These are phyloP conservation scores for Pichia sp. DNA, from an alignment of 1,139 yeast species.

Conservation along the genomic window DNA sequence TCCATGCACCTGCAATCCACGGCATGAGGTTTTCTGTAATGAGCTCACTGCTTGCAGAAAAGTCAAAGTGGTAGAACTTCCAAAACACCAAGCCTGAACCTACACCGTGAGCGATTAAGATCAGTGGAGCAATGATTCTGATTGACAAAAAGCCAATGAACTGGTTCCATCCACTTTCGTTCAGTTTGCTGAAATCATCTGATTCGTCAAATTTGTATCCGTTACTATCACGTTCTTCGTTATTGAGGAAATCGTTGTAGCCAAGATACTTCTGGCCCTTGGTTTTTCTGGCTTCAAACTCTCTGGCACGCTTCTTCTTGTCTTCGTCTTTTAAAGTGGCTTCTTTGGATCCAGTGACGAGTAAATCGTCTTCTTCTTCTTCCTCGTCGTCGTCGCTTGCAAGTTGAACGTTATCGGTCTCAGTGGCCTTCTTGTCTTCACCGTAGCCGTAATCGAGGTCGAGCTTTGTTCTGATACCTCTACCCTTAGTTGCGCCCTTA, in stretches of 20 bases:
- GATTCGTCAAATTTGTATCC: conserved; percentile 5
- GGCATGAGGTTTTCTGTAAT: conserved; percentile 18
- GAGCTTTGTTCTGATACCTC: no score
- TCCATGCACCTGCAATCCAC: conserved; percentile 19
- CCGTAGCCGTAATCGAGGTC: no score
- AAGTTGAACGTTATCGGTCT: no score
- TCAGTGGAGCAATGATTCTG: conserved; percentile 26
- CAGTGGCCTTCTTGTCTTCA: no score
- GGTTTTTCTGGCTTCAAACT: neutral
- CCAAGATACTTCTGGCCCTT: conserved; percentile 14
- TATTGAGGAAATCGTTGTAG: conserved; percentile 12
- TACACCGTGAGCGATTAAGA: conserved; percentile 25
- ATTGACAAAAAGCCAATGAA: conserved; percentile 27
- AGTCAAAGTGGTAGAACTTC: conserved; percentile 22
- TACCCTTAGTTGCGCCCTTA: no score
- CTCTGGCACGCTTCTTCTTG: conserved; percentile 1
- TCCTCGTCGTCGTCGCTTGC: neutral
- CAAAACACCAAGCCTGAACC: conserved; percentile 20
- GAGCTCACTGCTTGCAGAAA: conserved; percentile 17
- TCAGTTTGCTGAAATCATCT: conserved; percentile 8
- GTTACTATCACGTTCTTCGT: conserved; percentile 10
- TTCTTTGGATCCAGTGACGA: conserved; percentile 9
- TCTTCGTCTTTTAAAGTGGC: conserved; percentile 1
- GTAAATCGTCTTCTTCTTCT: conserved; percentile 3
- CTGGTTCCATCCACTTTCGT: conserved; percentile 18